Conservation (phyloP, 1,139 yeast genomes). For the Hanseniaspora sp. region DNA sequence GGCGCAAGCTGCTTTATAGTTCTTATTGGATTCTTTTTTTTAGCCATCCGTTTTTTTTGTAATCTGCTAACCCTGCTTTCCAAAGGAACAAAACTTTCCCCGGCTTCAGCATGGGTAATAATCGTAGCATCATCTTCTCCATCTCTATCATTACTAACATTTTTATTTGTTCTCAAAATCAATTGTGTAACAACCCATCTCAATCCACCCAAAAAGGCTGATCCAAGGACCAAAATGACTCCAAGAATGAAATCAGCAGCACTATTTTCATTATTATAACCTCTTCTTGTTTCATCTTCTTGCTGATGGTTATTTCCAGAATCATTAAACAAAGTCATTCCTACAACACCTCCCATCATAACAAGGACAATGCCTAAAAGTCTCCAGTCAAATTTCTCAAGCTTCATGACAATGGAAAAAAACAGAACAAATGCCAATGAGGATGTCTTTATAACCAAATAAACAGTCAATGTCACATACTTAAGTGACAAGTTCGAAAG, state of each 20-base stretch:
- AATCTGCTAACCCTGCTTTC: background rate
- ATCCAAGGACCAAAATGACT: slow-evolving; percentile 57
- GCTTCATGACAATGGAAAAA: slow-evolving; percentile 68
- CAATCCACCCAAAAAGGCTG: slow-evolving; percentile 75
- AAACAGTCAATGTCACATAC: slow-evolving; percentile 67
- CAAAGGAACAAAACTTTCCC: background rate
- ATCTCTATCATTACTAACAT: slow-evolving; percentile 2
- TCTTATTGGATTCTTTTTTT: slow-evolving; percentile 54
- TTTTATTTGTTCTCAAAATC: slow-evolving; percentile 32
- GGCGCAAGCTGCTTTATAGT: slow-evolving; percentile 82
- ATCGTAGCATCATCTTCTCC: background rate
- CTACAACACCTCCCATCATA: slow-evolving; percentile 71
- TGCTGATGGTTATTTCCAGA: slow-evolving; percentile 26
- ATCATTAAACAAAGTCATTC: slow-evolving; percentile 54
- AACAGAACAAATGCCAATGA: slow-evolving; percentile 75
- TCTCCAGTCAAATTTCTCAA: slow-evolving; percentile 61
- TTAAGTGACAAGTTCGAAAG: slow-evolving; percentile 75
- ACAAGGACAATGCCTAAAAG: slow-evolving; percentile 56
- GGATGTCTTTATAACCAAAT: slow-evolving; percentile 87
- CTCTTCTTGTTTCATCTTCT: background rate
- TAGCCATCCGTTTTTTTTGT: slow-evolving; percentile 8
- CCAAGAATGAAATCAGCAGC: slow-evolving; percentile 38
- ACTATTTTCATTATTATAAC: background rate
- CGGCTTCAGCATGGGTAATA: slow-evolving; percentile 1
- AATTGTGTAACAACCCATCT: slow-evolving; percentile 93